Evolutionary conservation across 2,329 filamentous ascomycete species (phyloP), one percentile per base, ranked within the genome.

Genomic region (Fonsecaea erecta): DNA sequence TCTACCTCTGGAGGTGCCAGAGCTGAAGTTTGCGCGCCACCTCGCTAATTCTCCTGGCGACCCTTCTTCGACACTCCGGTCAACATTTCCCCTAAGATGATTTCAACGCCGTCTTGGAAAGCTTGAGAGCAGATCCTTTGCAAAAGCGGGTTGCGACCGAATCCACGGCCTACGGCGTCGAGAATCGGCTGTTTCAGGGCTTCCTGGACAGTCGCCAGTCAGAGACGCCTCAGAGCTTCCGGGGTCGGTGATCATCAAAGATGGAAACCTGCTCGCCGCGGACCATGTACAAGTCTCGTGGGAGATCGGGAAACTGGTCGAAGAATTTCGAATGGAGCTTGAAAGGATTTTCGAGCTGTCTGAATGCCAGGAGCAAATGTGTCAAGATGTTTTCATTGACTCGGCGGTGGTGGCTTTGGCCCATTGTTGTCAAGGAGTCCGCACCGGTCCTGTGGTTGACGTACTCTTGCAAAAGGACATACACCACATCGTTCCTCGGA

Each of bases 271-370:
- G 21, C 28, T 52, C 51, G 18, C 51, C 51, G 11, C 21, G 51
- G 51, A 52, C 51, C 51, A 52, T 28, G 51, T 52, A 52, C 51
- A 51, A 26, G 43, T 52, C 51, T 16, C 51, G 51, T 12, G 51
- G 51, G 5, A 52, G 51, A 21, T 14, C 51, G 51, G 51, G 51
- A 32, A 52, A 52, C 24, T 52, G 51, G 11, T 52, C 51, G 51
- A 52, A 52, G 21, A 52, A 52, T 52, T 32, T 52, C 5, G 51
- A 52, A 18, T 52, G 51, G 3, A 52, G 24, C 51, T 52, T 52
- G 51, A 52, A 52, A 52, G 51, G 51, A 28, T 52, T 12, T 28
- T 52, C 51, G 24, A 28, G 51, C 51, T 52, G 51, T 52, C 51
- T 26, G 51, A 52, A 26, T 4, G 51, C 51, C 51, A 52, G 51